A percentile compares a stretch with the other conserved stretches of the same genome.
phyloP scores from a whole-genome alignment of 2,329 filamentous ascomycete genomes.

The Cytospora piceicola region DNA sequence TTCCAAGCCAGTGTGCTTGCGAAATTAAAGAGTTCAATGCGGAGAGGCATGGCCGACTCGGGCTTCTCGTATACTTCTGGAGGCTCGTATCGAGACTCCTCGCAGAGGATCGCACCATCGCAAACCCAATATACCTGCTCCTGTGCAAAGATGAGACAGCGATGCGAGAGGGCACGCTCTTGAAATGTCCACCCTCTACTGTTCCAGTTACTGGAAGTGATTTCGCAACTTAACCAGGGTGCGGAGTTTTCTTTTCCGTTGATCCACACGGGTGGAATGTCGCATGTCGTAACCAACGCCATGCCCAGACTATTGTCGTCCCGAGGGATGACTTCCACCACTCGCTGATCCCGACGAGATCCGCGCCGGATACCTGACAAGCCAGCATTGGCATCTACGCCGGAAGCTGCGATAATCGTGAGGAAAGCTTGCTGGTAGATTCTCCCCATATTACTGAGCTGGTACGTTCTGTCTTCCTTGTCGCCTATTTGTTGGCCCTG shows the following conservation, averaged over 20 bases:
- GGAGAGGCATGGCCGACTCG: neutral
- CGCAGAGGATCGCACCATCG: slow-evolving; percentile 13
- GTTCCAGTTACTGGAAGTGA: slow-evolving; percentile 12
- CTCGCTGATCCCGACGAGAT: neutral
- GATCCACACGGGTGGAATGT: neutral
- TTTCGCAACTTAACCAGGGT: neutral
- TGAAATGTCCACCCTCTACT: slow-evolving; percentile 20
- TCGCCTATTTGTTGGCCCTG: neutral
- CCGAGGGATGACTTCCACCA: neutral
- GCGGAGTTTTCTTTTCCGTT: neutral
- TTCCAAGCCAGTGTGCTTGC: neutral
- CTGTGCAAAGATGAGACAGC: slow-evolving; percentile 6
- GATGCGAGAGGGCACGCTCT: slow-evolving; percentile 12
- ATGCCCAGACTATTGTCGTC: neutral
- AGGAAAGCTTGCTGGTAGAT: neutral
- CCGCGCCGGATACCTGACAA: neutral
- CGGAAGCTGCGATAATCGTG: neutral
- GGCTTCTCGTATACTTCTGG: neutral
- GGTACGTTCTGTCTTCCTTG: neutral
- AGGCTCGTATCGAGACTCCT: slow-evolving; percentile 4
- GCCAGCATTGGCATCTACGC: neutral
- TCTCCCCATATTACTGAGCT: neutral
- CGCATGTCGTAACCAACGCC: neutral
- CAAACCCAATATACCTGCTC: slow-evolving; percentile 19
- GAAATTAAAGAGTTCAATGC: slow-evolving; percentile 2